Base-by-base conservation (phyloP, 441 rosid genomes). In the Populus hybrid region DNA sequence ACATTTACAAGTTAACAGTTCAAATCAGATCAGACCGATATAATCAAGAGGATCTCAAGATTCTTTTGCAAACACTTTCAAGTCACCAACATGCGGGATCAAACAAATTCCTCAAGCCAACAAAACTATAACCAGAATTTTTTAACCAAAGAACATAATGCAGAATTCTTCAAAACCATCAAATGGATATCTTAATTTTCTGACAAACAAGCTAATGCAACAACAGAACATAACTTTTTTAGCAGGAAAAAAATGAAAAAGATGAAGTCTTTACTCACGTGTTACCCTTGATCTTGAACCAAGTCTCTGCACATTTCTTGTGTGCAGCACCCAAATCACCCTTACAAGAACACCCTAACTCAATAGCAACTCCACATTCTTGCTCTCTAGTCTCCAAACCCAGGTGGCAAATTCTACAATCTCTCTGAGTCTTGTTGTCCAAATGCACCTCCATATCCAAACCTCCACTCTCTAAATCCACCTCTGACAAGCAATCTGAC, bases 251-350 rank as follows among this genome's bases (percentile, higher is more conserved):
- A 46, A 23, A 57, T 2, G 24, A 19, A 59, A 16, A 71, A 61
- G 50, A 10, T 34, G 38, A 21, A 40, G 28, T 32, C 35, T 70
- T 46, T 35, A 86, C 90, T 91, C 72, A 90, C 94, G 83, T 87
- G 88, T 91, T 89, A 77, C 98, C 98, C 85, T 85, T 96, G 86
- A 94, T 91, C 86, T 96, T 94, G 88, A 95, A 93, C 99, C 99
- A 95, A 63, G 97, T 89, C 72, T 95, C 98, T 16, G 98, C 99
- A 75, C 97, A 95, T 67, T 90, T 89, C 85, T 82, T 95, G 82
- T 95, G 98, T 68, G 97, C 98, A 85, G 89, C 85, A 69, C 89
- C 95, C 82, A 95, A 83, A 85, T 93, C 99, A 16, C 86, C 88
- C 78, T 93, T 93, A 83, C 99, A 96, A 24, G 91, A 94, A 84